These are phyloP conservation scores for Epichloe aotearoae DNA, from an alignment of 2,329 filamentous ascomycete genomes.

Conservation along the genomic window DNA sequence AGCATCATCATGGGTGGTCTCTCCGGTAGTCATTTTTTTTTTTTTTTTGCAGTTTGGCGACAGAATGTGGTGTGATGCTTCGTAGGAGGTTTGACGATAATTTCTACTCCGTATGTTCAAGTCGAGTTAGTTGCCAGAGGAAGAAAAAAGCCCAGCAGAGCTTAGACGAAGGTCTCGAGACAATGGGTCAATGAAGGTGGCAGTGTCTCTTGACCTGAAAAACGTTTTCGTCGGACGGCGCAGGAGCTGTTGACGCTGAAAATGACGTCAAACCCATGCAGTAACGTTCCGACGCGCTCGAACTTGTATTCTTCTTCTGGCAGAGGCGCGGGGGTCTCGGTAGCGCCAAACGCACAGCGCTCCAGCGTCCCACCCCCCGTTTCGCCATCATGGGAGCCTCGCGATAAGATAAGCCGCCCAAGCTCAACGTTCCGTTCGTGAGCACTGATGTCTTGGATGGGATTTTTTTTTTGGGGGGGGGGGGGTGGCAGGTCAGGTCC, in stretches of 20 bases:
- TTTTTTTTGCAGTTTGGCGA: background rate
- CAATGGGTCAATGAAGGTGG: too few species aligned
- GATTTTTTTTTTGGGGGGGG: too few species aligned
- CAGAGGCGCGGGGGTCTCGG: background rate
- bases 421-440: background rate
- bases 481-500: too few species aligned
- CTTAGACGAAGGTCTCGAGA: too few species aligned
- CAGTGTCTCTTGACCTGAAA: too few species aligned
- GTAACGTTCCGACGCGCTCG: background rate
- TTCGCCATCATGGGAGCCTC: background rate
- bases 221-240: too few species aligned
- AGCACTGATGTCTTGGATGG: background rate
- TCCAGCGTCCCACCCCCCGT: background rate
- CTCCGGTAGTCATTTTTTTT: conserved; percentile 5
- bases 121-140: background rate
- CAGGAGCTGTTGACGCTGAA: background rate
- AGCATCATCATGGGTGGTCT: background rate
- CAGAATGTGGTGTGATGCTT: background rate
- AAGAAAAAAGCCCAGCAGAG: too few species aligned
- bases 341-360: background rate
- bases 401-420: background rate
- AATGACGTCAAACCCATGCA: background rate
- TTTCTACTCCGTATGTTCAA: background rate
- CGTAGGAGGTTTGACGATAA: too few species aligned
- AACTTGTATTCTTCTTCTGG: background rate